Percentiles rank a stretch among this genome's conserved stretches.
These are phyloP conservation scores for Solanum hybrid DNA, from an alignment of 305 asterid genomes.

Conservation along the genomic window DNA sequence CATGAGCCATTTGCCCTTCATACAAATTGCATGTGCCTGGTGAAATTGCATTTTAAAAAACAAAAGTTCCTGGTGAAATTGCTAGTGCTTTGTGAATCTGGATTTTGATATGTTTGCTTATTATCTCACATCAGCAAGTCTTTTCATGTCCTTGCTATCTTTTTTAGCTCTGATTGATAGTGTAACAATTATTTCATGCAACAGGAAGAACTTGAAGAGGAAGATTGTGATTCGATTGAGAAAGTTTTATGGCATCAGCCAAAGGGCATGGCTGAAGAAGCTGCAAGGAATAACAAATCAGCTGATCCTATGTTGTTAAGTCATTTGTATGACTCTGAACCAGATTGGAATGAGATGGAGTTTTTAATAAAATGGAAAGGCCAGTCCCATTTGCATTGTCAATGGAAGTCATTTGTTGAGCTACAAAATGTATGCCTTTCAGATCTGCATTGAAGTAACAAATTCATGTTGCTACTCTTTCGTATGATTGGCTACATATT, in stretches of 20 bases:
- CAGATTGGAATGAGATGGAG: constrained; percentile 85
- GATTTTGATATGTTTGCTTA: not conserved
- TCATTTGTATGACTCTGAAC: constrained; percentile 72
- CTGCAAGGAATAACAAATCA: constrained; percentile 66
- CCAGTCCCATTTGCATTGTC: constrained; percentile 97
- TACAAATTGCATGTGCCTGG: not conserved
- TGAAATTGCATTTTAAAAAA: not conserved
- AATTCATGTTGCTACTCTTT: not conserved
- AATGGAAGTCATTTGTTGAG: constrained; percentile 87
- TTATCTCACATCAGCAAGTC: not conserved
- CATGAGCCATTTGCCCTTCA: not conserved
- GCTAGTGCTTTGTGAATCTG: not conserved
- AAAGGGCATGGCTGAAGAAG: constrained; percentile 94
- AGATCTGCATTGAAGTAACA: not conserved
- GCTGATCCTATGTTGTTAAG: constrained; percentile 71
- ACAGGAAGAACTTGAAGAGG: constrained; percentile 89
- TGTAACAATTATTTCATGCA: not conserved
- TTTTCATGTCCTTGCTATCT: not conserved
- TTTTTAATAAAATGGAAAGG: constrained; percentile 99
- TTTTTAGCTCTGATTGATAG: not conserved
- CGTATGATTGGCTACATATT: not conserved
- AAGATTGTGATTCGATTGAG: constrained; percentile 88
- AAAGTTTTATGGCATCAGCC: constrained; percentile 99
- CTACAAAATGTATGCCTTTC: constrained; percentile 74
- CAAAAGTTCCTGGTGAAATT: not conserved